phyloP scores from a whole-genome alignment of 1,284 basidiomycete species.

The Omphalotus olearius region DNA sequence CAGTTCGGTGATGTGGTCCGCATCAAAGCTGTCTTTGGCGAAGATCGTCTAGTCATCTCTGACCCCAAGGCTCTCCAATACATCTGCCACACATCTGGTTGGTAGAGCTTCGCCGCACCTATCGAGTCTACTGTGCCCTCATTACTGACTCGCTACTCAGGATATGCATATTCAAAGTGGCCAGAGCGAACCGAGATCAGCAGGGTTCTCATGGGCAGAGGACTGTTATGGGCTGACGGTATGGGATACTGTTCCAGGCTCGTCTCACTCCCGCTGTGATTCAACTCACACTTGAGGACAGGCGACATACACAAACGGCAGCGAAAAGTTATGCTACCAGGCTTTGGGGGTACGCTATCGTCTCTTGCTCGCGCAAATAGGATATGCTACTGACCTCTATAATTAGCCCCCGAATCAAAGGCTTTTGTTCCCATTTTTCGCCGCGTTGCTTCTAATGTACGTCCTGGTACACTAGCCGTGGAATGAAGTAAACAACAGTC shows the following conservation, averaged over 20 bases:
- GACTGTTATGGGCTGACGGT: slow-evolving; percentile 37
- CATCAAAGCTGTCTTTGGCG: slow-evolving; percentile 34
- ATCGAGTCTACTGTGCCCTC: slow-evolving; percentile 2
- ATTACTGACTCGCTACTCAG: slow-evolving; percentile 17
- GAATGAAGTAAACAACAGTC: no score
- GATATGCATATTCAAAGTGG: slow-evolving; percentile 42
- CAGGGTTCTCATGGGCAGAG: slow-evolving; percentile 38
- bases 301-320: slow-evolving; percentile 40
- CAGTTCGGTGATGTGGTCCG: slow-evolving; percentile 45
- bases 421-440: slow-evolving; percentile 47
- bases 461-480: background rate
- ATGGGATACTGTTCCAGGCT: background rate
- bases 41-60: slow-evolving; percentile 39
- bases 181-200: slow-evolving; percentile 40
- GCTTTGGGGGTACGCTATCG: slow-evolving; percentile 30
- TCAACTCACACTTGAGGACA: slow-evolving; percentile 14
- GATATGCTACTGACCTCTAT: background rate
- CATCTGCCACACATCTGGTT: slow-evolving; percentile 42
- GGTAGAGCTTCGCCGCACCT: slow-evolving; percentile 1
- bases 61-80: slow-evolving; percentile 45
- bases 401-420: slow-evolving; percentile 39
- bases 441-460: slow-evolving; percentile 39
- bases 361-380: background rate
- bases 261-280: background rate
- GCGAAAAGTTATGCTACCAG: slow-evolving; percentile 41